Evolutionary conservation across 176 grass and related monocot species (phyloP).

Genomic region (Musa schizocarpa): DNA sequence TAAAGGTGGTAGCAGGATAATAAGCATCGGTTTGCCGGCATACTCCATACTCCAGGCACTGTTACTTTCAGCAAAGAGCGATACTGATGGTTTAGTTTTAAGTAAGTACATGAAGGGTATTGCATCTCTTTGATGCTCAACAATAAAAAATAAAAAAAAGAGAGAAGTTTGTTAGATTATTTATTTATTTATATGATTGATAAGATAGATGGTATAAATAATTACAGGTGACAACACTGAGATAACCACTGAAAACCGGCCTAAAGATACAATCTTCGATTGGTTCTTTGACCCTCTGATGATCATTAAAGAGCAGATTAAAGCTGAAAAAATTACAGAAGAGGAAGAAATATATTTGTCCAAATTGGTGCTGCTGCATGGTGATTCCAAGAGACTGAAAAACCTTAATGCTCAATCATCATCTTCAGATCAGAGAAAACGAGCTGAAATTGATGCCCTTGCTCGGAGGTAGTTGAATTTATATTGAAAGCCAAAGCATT

Average conservation of each 20-base stretch:
- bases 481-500: no score
- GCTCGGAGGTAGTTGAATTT: conserved; percentile 47
- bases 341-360: conserved; percentile 79
- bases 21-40: conserved; percentile 82
- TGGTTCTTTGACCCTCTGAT: conserved; percentile 98
- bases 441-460: conserved; percentile 83
- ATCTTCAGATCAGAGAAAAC: conserved; percentile 51
- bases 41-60: conserved; percentile 85
- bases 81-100: conserved; percentile 53
- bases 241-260: conserved; percentile 79
- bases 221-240: conserved; percentile 55
- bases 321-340: conserved; percentile 66
- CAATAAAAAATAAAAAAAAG: neutral
- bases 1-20: conserved; percentile 54
- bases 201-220: conserved; percentile 7
- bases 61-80: conserved; percentile 51
- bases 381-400: conserved; percentile 46
- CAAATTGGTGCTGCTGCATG: conserved; percentile 55
- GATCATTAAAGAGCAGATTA: conserved; percentile 91
- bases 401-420: conserved; percentile 40
- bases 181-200: neutral
- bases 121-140: neutral
- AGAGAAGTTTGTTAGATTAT: neutral
- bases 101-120: conserved; percentile 35
- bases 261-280: conserved; percentile 51